Evolutionary conservation across 768 basidiomycete species (phyloP), one percentile per base, ranked within the genome.

Genomic region (Rickenella mellea): DNA sequence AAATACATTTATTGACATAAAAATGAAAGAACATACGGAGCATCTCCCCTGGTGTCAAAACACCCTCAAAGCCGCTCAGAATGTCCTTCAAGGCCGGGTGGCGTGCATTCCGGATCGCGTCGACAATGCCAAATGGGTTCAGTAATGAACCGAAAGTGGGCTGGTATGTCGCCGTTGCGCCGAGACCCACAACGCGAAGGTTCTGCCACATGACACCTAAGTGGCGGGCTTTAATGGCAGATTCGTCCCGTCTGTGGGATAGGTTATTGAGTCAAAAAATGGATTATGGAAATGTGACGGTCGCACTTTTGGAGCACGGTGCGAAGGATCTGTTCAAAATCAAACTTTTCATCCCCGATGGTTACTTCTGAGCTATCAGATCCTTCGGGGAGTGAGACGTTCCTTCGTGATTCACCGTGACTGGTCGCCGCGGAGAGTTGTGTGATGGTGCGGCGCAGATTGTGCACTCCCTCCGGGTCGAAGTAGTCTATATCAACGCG

Each of bases 1-100:
- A 5, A 15, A 10, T 9, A n/a, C 11, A 6, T 4, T 20, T 28
- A n/a, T 26, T 19, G 11, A 21, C 3, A 24, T 8, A 10, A 11
- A 12, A 1, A 5, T 6, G 5, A 9, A 7, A 20, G 27, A 27
- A 56, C 58, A 56, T 48, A 15, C 60, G 43, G 11, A 65, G 58
- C 67, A 70, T 69, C 48, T 70, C 67, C 39, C 69, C 68, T 2
- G 66, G 66, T 38, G 56, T 57, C 22, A 68, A 49, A 25, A 61
- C 44, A 42, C 68, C 68, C 24, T 63, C 61, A 48, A 63, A 65
- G 38, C 60, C 57, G 43, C 58, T 43, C 12, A 70, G 51, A 30
- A 70, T 60, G 27, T 61, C 55, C 41, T 61, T 59, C 2, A 63
- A 60, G 33, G 60, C 56, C 12, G 63, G 62, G 24, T 62, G 59